phyloP scores from a whole-genome alignment of 768 basidiomycete genomes.

The Trametes elegans region DNA sequence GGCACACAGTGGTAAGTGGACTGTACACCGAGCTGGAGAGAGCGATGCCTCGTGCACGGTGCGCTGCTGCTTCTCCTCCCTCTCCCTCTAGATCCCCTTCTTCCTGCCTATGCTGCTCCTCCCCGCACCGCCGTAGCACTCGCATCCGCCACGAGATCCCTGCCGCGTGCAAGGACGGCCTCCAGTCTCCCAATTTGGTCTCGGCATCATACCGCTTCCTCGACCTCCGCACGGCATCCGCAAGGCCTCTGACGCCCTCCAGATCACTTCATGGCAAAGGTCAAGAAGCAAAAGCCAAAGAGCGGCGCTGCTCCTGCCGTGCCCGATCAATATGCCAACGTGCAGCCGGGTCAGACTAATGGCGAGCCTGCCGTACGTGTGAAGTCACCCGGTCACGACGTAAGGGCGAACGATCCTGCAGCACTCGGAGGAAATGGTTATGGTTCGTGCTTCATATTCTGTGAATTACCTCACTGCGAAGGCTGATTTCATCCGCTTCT shows the following conservation, averaged over 20 bases:
- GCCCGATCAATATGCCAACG: slow-evolving; percentile 7
- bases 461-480: background rate
- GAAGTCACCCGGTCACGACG: slow-evolving; percentile 10
- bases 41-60: background rate
- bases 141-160: background rate
- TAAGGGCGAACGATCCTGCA: slow-evolving; percentile 4
- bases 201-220: background rate
- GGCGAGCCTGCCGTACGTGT: slow-evolving; percentile 1
- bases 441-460: slow-evolving; percentile 7
- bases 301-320: too few species aligned
- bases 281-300: slow-evolving; percentile 16
- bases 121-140: background rate
- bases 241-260: slow-evolving; percentile 5
- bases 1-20: background rate
- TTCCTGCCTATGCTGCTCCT: background rate
- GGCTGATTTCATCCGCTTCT: background rate
- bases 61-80: background rate
- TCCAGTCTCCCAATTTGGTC: background rate
- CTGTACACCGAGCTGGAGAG: background rate
- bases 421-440: slow-evolving; percentile 2
- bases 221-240: slow-evolving; percentile 4
- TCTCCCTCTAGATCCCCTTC: background rate
- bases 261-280: slow-evolving; percentile 15
- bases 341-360: background rate
- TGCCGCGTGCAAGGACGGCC: background rate